Conservation (phyloP, 1,284 basidiomycete species). For the Gymnopus androsaceus region DNA sequence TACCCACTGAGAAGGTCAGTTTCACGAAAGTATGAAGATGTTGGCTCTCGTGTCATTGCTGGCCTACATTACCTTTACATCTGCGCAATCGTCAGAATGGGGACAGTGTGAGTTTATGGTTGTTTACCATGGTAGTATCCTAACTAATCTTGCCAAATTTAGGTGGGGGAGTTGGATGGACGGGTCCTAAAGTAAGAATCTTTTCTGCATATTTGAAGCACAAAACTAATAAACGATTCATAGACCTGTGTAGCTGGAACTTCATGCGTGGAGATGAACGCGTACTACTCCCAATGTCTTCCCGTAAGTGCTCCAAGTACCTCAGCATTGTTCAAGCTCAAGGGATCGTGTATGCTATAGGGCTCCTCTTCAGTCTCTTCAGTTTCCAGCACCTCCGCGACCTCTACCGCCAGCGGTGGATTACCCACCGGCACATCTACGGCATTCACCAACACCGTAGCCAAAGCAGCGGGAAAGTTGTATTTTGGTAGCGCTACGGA, state of each 20-base stretch:
- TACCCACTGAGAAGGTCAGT: too few species aligned
- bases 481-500: slow-evolving; percentile 54
- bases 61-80: slow-evolving; percentile 26
- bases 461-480: slow-evolving; percentile 41
- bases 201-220: background rate
- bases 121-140: background rate
- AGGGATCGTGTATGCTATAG: slow-evolving; percentile 6
- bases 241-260: slow-evolving; percentile 34
- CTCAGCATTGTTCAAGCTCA: too few species aligned
- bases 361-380: background rate
- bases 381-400: background rate
- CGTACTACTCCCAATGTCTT: slow-evolving; percentile 38
- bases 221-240: background rate
- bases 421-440: slow-evolving; percentile 16
- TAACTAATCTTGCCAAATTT: background rate
- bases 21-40: too few species aligned
- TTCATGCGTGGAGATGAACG: slow-evolving; percentile 30
- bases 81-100: slow-evolving; percentile 33
- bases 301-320: slow-evolving; percentile 19
- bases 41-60: too few species aligned
- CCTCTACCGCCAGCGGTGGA: slow-evolving; percentile 3
- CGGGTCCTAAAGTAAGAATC: slow-evolving; percentile 28
- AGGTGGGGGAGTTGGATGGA: slow-evolving; percentile 35
- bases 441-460: slow-evolving; percentile 32
- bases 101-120: slow-evolving; percentile 32